Conservation (phyloP, 2,329 filamentous ascomycete species). For the Sphaerulina vaccinii region DNA sequence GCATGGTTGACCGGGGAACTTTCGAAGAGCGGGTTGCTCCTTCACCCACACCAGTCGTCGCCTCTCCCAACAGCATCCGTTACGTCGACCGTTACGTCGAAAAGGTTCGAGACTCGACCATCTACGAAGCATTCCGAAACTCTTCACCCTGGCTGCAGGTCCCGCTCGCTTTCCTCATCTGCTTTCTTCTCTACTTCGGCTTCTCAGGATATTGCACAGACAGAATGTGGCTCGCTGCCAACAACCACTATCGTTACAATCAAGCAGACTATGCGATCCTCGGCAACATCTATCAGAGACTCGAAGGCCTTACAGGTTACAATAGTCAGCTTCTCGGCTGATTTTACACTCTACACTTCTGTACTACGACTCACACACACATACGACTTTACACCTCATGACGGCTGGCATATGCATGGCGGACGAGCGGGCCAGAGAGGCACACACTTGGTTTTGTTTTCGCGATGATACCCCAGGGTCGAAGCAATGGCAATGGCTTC, state of each 20-base stretch:
- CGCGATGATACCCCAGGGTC: too few species aligned
- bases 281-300: not conserved
- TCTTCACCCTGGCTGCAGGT: slow-evolving; percentile 2
- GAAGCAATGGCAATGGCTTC: too few species aligned
- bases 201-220: not conserved
- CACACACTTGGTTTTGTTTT: too few species aligned
- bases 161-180: not conserved
- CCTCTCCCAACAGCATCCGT: not conserved
- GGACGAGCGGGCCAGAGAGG: too few species aligned
- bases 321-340: slow-evolving; percentile 3
- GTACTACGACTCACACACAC: not conserved
- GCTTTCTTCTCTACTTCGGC: not conserved
- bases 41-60: not conserved
- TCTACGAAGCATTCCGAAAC: slow-evolving; percentile 1
- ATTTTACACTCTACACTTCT: too few species aligned
- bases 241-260: slow-evolving; percentile 3
- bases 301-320: not conserved
- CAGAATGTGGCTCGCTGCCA: slow-evolving; percentile 10
- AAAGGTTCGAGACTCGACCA: not conserved
- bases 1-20: too few species aligned
- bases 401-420: too few species aligned
- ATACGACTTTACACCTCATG: not conserved
- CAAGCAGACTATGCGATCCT: slow-evolving; percentile 1
- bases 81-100: slow-evolving; percentile 1
- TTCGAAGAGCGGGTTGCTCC: too few species aligned